phyloP scores from a whole-genome alignment of 495 filamentous ascomycete species.

The Aspergillus sparsus region DNA sequence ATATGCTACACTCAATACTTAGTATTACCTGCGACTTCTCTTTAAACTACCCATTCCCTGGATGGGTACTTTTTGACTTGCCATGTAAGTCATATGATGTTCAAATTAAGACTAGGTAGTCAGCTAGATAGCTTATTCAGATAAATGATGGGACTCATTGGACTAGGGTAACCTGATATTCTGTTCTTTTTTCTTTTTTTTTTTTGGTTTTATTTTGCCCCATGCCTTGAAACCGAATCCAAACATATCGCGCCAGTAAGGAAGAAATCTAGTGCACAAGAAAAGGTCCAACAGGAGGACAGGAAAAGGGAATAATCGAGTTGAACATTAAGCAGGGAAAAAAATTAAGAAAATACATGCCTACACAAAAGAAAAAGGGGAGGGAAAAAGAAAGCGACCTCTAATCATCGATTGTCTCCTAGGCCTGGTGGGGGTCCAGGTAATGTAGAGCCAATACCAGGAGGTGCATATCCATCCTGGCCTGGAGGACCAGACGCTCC shows the following conservation, averaged over 20 bases:
- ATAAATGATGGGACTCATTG: too few species aligned
- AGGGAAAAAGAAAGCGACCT: conserved; percentile 1
- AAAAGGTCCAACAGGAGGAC: conserved; percentile 5
- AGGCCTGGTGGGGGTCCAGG: conserved; percentile 29
- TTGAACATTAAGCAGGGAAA: not conserved
- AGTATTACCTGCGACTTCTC: too few species aligned
- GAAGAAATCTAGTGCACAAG: conserved; percentile 12
- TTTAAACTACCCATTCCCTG: too few species aligned
- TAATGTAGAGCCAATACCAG: too few species aligned
- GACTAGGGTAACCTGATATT: not conserved
- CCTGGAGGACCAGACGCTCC: conserved; percentile 35
- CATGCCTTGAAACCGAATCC: conserved; percentile 10
- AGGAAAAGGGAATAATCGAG: not conserved
- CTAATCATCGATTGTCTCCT: conserved; percentile 24
- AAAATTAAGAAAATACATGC: not conserved
- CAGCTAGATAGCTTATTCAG: too few species aligned
- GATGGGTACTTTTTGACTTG: too few species aligned
- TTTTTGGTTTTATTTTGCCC: not conserved
- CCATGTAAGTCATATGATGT: too few species aligned
- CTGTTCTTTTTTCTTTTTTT: not conserved
- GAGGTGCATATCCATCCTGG: conserved; percentile 31
- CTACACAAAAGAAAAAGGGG: not conserved
- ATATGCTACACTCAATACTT: too few species aligned
- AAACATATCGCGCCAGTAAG: conserved; percentile 3
- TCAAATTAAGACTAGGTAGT: too few species aligned